phyloP scores from a whole-genome alignment of 1,139 yeast species.

The Debaryomyces udenii region DNA sequence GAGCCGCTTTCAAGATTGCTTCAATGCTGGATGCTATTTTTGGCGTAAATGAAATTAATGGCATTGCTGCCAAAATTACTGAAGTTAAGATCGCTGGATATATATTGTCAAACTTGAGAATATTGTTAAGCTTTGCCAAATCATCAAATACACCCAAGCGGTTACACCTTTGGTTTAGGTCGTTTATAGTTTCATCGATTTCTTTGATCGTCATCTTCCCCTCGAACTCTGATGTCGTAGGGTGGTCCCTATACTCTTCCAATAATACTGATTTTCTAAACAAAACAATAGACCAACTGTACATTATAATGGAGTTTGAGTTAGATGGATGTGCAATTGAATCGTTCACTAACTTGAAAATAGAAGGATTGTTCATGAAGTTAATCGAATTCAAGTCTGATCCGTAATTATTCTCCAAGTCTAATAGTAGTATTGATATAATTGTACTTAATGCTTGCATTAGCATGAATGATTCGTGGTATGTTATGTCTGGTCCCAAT shows the following conservation, averaged over 20 bases:
- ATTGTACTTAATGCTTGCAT: constrained; percentile 53
- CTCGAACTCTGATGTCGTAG: constrained; percentile 13
- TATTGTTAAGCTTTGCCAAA: constrained; percentile 43
- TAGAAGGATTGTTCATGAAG: constrained; percentile 46
- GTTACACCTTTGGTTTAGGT: constrained; percentile 49
- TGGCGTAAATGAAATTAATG: constrained; percentile 63
- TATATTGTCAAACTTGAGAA: constrained; percentile 52
- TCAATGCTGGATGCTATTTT: constrained; percentile 55
- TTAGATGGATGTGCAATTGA: constrained; percentile 32
- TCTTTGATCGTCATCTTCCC: constrained; percentile 18
- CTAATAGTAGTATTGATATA: constrained; percentile 54
- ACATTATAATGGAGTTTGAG: constrained; percentile 53
- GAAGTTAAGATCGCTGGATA: constrained; percentile 64
- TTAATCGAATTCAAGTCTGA: constrained; percentile 24
- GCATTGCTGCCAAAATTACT: constrained; percentile 60
- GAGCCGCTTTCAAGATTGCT: constrained; percentile 54
- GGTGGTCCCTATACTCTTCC: constrained; percentile 33
- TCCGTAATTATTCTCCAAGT: constrained; percentile 52
- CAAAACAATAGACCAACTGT: constrained; percentile 72
- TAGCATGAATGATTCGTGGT: constrained; percentile 40
- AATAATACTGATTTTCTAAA: constrained; percentile 56
- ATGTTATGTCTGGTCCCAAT: constrained; percentile 30
- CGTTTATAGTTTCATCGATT: constrained; percentile 25
- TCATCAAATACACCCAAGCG: constrained; percentile 51
- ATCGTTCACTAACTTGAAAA: constrained; percentile 44